phyloP scores from a whole-genome alignment of 208 protist species.

The Herpetomonas muscarum region DNA sequence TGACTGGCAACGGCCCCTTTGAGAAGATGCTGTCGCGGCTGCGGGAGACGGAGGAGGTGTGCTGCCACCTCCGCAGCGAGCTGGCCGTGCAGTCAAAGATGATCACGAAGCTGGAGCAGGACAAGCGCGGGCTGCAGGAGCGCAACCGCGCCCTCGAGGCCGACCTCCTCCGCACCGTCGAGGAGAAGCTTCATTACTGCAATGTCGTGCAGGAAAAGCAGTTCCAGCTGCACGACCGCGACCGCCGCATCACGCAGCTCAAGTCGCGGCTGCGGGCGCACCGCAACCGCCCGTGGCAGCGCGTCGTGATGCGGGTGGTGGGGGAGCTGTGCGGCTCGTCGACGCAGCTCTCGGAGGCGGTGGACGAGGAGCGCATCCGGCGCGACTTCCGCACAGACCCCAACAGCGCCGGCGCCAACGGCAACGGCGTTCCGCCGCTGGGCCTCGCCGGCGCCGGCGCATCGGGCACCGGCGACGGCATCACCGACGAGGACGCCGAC shows the following conservation, averaged over 20 bases:
- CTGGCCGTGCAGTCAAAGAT: slow-evolving; percentile 65
- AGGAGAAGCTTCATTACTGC: slow-evolving; percentile 62
- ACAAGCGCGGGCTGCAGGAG: slow-evolving; percentile 46
- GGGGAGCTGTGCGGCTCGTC: slow-evolving; percentile 66
- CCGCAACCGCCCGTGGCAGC: slow-evolving; percentile 75
- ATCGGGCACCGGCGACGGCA: background rate
- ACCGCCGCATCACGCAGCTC: slow-evolving; percentile 55
- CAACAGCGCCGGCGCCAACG: slow-evolving; percentile 3
- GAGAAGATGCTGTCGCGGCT: slow-evolving; percentile 70
- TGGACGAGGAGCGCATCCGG: slow-evolving; percentile 45
- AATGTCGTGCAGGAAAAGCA: slow-evolving; percentile 79
- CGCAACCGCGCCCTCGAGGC: slow-evolving; percentile 50
- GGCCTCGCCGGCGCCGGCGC: slow-evolving; percentile 2
- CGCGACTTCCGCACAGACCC: slow-evolving; percentile 15
- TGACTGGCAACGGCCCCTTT: slow-evolving; percentile 32
- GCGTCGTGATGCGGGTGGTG: slow-evolving; percentile 61
- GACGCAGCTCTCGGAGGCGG: slow-evolving; percentile 45
- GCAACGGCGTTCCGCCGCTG: background rate
- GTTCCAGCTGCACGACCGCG: slow-evolving; percentile 44
- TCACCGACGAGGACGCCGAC: background rate
- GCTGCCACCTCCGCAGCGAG: slow-evolving; percentile 64
- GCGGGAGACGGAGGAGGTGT: slow-evolving; percentile 70
- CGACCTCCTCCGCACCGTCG: slow-evolving; percentile 42
- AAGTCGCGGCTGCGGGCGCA: slow-evolving; percentile 81
- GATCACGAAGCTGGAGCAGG: slow-evolving; percentile 58